Conservation (phyloP, 441 rosid species). For the Populus hybrid region DNA sequence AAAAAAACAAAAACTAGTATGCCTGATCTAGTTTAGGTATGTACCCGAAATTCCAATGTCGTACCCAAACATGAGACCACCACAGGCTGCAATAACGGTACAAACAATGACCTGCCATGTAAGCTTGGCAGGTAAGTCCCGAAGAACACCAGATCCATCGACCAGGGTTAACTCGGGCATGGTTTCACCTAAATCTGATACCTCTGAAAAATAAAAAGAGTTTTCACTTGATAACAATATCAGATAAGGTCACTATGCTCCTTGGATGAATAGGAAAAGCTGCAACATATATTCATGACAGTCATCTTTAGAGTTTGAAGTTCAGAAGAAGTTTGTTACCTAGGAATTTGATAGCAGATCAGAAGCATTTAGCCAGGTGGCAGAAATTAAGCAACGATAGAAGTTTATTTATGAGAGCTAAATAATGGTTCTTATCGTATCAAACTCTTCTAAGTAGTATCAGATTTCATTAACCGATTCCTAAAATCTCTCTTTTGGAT, state of each 20-base stretch:
- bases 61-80: constrained; percentile 69
- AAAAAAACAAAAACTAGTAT: not conserved
- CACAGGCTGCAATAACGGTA: constrained; percentile 49
- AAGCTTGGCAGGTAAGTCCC: constrained; percentile 39
- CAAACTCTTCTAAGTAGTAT: not conserved
- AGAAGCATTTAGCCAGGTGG: not conserved
- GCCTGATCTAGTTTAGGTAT: not conserved
- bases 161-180: constrained; percentile 28
- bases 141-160: constrained; percentile 23
- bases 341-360: not conserved
- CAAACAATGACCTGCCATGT: constrained; percentile 45
- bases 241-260: not conserved
- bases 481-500: not conserved
- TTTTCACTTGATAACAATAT: not conserved
- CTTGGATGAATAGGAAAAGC: no score
- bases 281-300: no score
- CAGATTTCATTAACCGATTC: not conserved
- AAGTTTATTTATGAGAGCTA: not conserved
- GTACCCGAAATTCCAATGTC: constrained; percentile 61
- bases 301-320: not conserved
- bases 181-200: not conserved
- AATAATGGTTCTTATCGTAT: not conserved
- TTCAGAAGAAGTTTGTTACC: not conserved
- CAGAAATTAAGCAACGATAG: not conserved
- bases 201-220: not conserved